Percentiles rank a stretch among this genome's conserved stretches.
phyloP scores from a whole-genome alignment of 2,329 filamentous ascomycete genomes.

The Xylariaceae sp. region DNA sequence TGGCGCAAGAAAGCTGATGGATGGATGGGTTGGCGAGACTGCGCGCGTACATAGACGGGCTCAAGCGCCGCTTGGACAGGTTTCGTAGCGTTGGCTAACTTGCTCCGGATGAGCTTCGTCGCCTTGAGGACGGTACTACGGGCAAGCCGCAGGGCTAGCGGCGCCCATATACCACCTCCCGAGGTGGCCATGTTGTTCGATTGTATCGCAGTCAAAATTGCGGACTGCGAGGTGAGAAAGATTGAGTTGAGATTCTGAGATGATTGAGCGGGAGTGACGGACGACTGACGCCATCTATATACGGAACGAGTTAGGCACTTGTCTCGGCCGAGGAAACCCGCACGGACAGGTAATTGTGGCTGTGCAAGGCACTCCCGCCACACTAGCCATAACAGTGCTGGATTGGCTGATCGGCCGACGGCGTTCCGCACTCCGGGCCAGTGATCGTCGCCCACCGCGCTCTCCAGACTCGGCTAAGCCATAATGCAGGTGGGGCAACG shows the following conservation, averaged over 20 bases:
- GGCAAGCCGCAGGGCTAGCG: slow-evolving; percentile 50
- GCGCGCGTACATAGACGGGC: slow-evolving; percentile 40
- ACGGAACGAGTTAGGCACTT: not conserved
- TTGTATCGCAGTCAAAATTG: slow-evolving; percentile 25
- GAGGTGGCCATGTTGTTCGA: slow-evolving; percentile 47
- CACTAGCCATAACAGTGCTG: not conserved
- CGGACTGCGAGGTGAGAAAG: slow-evolving; percentile 4
- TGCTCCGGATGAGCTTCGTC: slow-evolving; percentile 47
- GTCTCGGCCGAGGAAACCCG: not conserved
- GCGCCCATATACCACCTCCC: slow-evolving; percentile 51
- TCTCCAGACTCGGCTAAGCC: not conserved
- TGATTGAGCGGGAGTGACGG: not conserved
- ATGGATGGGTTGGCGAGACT: slow-evolving; percentile 48
- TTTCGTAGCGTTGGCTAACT: slow-evolving; percentile 41
- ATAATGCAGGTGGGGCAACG: slow-evolving; percentile 6
- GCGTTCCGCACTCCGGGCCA: not conserved
- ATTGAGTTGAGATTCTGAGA: slow-evolving; percentile 8
- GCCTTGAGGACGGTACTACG: slow-evolving; percentile 48
- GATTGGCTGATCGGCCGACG: no score
- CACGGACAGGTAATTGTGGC: slow-evolving; percentile 10
- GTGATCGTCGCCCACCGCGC: slow-evolving; percentile 14
- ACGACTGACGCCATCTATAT: not conserved
- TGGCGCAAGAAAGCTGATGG: slow-evolving; percentile 46
- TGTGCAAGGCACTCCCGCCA: slow-evolving; percentile 7
- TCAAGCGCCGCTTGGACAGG: slow-evolving; percentile 44